Percentiles rank a stretch among this genome's conserved stretches.
These are phyloP conservation scores for Rhodotorula diobovata DNA, from an alignment of 768 basidiomycete genomes.

Conservation along the genomic window DNA sequence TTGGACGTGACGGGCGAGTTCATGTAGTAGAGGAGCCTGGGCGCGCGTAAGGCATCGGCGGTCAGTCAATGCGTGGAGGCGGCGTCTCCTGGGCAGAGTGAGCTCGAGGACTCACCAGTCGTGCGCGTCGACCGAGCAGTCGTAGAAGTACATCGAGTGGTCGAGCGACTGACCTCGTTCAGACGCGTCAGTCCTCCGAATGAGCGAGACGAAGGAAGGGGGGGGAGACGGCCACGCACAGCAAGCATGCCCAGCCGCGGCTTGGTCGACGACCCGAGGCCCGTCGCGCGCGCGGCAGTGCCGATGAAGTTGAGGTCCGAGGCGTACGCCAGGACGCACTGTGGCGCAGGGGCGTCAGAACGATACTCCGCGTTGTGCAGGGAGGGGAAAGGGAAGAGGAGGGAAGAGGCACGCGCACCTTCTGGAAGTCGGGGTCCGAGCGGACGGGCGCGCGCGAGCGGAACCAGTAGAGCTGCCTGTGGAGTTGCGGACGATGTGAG, in stretches of 20 bases:
- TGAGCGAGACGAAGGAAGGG: not conserved
- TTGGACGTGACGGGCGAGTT: conserved; percentile 26
- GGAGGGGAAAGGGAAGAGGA: not conserved
- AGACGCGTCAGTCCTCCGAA: not conserved
- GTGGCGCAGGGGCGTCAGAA: not conserved
- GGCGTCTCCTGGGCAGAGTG: too few relatives aligned
- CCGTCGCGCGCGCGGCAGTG: conserved; percentile 33
- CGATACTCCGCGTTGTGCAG: not conserved
- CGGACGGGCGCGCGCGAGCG: conserved; percentile 25
- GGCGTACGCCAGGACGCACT: conserved; percentile 40
- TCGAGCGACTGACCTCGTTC: conserved; percentile 20
- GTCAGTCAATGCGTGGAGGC: too few relatives aligned
- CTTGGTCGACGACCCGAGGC: conserved; percentile 26
- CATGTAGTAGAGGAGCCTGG: conserved; percentile 40
- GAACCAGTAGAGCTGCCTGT: conserved; percentile 38
- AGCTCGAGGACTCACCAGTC: conserved; percentile 28
- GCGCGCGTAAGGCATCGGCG: not conserved
- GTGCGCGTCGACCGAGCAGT: conserved; percentile 26
- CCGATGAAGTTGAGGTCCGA: conserved; percentile 39
- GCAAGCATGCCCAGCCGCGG: conserved; percentile 42
- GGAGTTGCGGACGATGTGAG: not conserved
- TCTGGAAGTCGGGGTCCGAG: conserved; percentile 37
- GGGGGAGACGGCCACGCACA: not conserved
- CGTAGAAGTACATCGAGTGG: conserved; percentile 43
- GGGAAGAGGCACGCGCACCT: too few relatives aligned